These are phyloP conservation scores for Sphaerobolus stellatus DNA, from an alignment of 1,284 basidiomycete species.

Conservation along the genomic window DNA sequence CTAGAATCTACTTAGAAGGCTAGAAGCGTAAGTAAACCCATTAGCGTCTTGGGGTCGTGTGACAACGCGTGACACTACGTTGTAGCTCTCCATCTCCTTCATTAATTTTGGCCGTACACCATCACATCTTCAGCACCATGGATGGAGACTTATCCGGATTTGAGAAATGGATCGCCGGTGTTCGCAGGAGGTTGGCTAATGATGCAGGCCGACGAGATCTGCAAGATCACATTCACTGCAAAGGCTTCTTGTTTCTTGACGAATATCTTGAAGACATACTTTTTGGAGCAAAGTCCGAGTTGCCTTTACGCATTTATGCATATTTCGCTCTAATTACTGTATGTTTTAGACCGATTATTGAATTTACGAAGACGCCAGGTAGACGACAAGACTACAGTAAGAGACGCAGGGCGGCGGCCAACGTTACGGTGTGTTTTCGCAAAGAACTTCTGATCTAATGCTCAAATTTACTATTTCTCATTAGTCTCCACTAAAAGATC, in stretches of 20 bases:
- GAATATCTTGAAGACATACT: conserved; percentile 74
- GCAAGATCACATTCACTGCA: conserved; percentile 67
- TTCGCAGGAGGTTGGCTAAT: conserved; percentile 65
- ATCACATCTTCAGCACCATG: neutral
- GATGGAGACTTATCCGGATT: conserved; percentile 24
- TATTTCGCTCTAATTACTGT: conserved; percentile 6
- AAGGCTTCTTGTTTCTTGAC: conserved; percentile 75
- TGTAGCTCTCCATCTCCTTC: too few species aligned
- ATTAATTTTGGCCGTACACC: too few species aligned
- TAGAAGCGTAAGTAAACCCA: too few species aligned
- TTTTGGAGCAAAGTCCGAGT: conserved; percentile 64
- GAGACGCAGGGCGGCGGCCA: conserved; percentile 49
- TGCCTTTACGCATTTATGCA: neutral
- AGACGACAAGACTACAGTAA: conserved; percentile 58
- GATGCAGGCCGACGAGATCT: conserved; percentile 69
- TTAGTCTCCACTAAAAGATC: too few species aligned
- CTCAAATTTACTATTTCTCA: too few species aligned
- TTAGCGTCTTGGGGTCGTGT: too few species aligned
- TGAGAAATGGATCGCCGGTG: conserved; percentile 60
- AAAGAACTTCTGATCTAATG: too few species aligned
- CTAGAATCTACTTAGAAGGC: too few species aligned
- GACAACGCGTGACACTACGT: too few species aligned
- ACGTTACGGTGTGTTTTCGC: too few species aligned
- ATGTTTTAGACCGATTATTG: conserved; percentile 59
- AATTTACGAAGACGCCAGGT: conserved; percentile 80